Conservation (phyloP, 1,284 basidiomycete genomes). For the Ustilago lituana region DNA sequence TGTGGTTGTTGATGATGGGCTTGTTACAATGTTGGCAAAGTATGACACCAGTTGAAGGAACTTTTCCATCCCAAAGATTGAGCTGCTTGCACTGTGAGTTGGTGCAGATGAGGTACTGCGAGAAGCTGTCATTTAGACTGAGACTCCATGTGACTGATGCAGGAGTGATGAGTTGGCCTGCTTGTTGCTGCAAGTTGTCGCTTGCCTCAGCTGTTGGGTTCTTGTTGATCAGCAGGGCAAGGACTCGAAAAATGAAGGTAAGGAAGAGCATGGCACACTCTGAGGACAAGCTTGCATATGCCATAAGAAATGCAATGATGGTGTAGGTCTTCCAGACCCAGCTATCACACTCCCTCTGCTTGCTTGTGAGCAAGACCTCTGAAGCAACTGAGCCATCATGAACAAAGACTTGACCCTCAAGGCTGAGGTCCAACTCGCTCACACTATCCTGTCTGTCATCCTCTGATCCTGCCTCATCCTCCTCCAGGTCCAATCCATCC, state of each 20-base stretch:
- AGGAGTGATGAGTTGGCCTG: not conserved
- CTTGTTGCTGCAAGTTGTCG: not conserved
- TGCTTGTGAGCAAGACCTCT: not conserved
- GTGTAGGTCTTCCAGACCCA: not conserved
- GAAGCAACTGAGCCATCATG: too few relatives aligned
- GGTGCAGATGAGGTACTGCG: not conserved
- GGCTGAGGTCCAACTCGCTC: not conserved
- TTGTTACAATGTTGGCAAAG: not conserved
- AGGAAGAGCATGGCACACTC: not conserved
- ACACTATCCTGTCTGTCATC: not conserved
- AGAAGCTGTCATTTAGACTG: not conserved
- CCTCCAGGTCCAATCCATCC: not conserved
- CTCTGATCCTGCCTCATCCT: not conserved
- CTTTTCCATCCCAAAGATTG: conserved; percentile 1
- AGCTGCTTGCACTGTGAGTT: not conserved
- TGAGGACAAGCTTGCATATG: not conserved
- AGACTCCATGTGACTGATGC: not conserved
- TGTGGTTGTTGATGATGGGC: not conserved
- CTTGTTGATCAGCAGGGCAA: not conserved
- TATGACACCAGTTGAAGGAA: not conserved
- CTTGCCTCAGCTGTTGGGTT: not conserved
- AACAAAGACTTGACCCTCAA: not conserved
- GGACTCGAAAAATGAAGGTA: not conserved
- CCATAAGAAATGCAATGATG: not conserved
- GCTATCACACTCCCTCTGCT: not conserved